Percentiles rank a stretch among this genome's conserved stretches.
Conservation (phyloP, 768 basidiomycete genomes). For the Trametes sanguinea region DNA sequence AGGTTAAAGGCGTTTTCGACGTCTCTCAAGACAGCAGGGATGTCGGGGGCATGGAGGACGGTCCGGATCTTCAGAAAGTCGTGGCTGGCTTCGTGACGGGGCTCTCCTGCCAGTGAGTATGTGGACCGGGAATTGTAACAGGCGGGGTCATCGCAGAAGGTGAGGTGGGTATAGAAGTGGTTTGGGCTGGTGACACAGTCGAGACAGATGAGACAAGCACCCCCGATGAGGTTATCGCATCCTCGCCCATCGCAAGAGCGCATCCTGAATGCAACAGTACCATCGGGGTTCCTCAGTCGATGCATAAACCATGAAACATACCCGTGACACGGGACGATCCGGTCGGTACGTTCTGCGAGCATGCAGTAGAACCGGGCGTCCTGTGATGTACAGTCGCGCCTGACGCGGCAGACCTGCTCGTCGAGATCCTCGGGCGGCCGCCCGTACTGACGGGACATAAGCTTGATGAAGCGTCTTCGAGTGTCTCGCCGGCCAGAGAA, state of each 20-base stretch:
- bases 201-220: not conserved
- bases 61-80: not conserved
- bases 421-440: not conserved
- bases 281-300: not conserved
- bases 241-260: not conserved
- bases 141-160: not conserved
- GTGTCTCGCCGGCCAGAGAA: conserved; percentile 17
- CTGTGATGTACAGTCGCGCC: not conserved
- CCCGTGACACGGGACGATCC: not conserved
- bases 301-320: not conserved
- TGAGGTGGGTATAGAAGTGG: not conserved
- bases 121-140: not conserved
- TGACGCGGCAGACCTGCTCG: not conserved
- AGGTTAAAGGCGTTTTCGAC: not conserved
- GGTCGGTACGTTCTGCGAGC: not conserved
- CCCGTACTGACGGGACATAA: not conserved
- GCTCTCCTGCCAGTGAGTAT: not conserved
- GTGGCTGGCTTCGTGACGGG: not conserved
- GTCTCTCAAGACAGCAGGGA: not conserved
- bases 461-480: conserved; percentile 8
- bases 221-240: not conserved
- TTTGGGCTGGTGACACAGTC: not conserved
- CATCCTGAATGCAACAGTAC: not conserved
- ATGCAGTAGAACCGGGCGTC: not conserved
- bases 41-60: not conserved